These are phyloP conservation scores for Saccharomycopsis vini DNA, from an alignment of 805 yeast genomes.

Conservation along the genomic window DNA sequence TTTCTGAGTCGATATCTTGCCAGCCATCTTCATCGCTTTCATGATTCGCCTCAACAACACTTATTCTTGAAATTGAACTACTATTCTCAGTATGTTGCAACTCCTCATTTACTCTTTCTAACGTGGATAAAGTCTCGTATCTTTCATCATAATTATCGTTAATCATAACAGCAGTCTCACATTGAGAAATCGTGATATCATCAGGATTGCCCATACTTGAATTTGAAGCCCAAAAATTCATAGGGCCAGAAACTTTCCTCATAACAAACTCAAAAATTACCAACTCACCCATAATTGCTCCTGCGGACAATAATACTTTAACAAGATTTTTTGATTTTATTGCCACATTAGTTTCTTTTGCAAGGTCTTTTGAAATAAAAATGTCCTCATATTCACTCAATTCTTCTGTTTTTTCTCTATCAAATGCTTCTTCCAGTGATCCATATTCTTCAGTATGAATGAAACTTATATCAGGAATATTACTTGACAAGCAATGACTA, in stretches of 20 bases:
- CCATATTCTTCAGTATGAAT: constrained; percentile 17
- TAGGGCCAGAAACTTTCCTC: constrained; percentile 25
- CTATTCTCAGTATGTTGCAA: not conserved
- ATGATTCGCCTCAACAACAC: not conserved
- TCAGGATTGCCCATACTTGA: not conserved
- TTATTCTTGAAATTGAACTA: not conserved
- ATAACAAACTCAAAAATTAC: constrained; percentile 31
- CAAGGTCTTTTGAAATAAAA: not conserved
- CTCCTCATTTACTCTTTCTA: no score
- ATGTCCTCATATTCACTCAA: not conserved
- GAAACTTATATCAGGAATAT: constrained; percentile 47
- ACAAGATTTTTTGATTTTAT: not conserved
- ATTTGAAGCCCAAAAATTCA: constrained; percentile 5
- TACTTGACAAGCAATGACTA: constrained; percentile 40
- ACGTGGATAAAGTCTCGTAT: no score
- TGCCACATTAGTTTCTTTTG: not conserved
- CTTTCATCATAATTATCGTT: not conserved
- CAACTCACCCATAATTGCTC: constrained; percentile 28
- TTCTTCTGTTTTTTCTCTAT: not conserved
- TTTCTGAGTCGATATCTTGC: not conserved
- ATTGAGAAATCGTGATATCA: not conserved
- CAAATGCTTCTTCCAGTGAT: not conserved
- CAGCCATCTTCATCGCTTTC: not conserved
- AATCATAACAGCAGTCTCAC: not conserved
- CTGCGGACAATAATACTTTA: not conserved